Evolutionary conservation across 106 monocot species (phyloP).

Genomic region (Agapanthus africanus): DNA sequence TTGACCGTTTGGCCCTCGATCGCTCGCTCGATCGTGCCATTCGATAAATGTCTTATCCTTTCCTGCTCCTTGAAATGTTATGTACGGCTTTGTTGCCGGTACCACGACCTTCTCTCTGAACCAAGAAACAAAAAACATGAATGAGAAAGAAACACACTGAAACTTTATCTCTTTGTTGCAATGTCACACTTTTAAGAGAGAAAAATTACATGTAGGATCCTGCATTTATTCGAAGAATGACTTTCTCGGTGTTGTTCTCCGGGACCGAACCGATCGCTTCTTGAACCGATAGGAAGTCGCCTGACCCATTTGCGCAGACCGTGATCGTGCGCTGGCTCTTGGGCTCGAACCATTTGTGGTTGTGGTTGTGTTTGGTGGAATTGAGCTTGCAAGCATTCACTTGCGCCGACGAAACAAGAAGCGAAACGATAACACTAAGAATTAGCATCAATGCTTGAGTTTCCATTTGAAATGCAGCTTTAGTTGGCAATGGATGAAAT

Average conservation of each 20-base stretch:
- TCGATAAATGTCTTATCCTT: constrained; percentile 61
- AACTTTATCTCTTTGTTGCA: no score
- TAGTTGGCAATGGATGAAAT: background rate
- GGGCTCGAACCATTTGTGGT: constrained; percentile 41
- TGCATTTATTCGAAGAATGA: constrained; percentile 55
- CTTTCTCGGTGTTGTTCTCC: constrained; percentile 47
- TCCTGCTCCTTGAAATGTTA: constrained; percentile 74
- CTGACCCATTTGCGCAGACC: constrained; percentile 63
- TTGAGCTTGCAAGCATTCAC: constrained; percentile 23
- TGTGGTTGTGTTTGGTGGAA: constrained; percentile 21
- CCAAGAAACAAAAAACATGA: background rate
- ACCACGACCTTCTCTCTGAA: constrained; percentile 81
- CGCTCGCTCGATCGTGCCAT: constrained; percentile 87
- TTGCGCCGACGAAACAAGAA: constrained; percentile 8
- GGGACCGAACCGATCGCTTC: constrained; percentile 75
- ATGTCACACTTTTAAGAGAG: no score
- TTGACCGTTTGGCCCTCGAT: constrained; percentile 79
- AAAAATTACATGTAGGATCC: constrained; percentile 63
- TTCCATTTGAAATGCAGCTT: constrained; percentile 3
- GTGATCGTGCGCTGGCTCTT: constrained; percentile 39
- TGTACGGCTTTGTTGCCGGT: constrained; percentile 73
- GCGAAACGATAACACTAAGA: no score
- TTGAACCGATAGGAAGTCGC: constrained; percentile 77
- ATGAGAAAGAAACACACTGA: no score
- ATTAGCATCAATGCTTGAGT: background rate